Percentiles rank a stretch among this genome's conserved stretches.
Evolutionary conservation across 805 yeast genomes (phyloP).

Genomic region (Metschnikowia bowlesiae): DNA sequence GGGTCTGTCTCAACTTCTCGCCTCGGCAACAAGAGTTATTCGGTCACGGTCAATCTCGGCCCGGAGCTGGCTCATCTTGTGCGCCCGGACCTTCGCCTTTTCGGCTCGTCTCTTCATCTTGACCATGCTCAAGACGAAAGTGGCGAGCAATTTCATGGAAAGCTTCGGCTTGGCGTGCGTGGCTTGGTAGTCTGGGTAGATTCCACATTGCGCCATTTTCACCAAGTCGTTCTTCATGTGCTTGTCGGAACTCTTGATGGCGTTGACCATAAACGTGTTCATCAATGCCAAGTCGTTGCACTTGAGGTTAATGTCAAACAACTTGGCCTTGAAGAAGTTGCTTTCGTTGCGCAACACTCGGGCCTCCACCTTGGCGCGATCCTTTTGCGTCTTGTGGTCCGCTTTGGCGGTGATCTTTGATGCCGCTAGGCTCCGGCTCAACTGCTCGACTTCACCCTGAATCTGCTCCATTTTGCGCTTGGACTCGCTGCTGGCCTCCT

Average conservation of each 20-base stretch:
- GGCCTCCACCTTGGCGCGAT: not conserved
- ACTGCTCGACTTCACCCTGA: constrained; percentile 28
- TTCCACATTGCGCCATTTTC: constrained; percentile 27
- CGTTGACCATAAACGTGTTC: constrained; percentile 28
- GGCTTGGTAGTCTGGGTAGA: constrained; percentile 28
- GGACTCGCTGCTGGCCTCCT: constrained; percentile 4
- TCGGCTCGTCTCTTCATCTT: constrained; percentile 28
- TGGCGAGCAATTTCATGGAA: constrained; percentile 32
- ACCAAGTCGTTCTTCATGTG: constrained; percentile 25
- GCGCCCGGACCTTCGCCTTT: constrained; percentile 24
- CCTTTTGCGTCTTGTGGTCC: not conserved
- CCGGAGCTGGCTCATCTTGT: constrained; percentile 25
- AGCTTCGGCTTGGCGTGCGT: constrained; percentile 17
- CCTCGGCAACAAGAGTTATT: constrained; percentile 10
- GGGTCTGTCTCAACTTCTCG: too few relatives aligned
- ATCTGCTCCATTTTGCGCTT: constrained; percentile 18
- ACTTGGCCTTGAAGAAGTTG: constrained; percentile 44
- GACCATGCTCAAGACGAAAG: constrained; percentile 34
- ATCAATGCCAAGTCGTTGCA: constrained; percentile 33
- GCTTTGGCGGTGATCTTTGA: constrained; percentile 18
- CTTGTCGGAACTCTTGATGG: constrained; percentile 26
- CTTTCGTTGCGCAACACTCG: constrained; percentile 36
- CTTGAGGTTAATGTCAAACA: constrained; percentile 38
- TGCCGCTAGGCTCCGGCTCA: constrained; percentile 20
- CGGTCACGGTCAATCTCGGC: constrained; percentile 29